Evolutionary conservation across 495 filamentous ascomycete genomes (phyloP).

Genomic region (Immersiella caudata): DNA sequence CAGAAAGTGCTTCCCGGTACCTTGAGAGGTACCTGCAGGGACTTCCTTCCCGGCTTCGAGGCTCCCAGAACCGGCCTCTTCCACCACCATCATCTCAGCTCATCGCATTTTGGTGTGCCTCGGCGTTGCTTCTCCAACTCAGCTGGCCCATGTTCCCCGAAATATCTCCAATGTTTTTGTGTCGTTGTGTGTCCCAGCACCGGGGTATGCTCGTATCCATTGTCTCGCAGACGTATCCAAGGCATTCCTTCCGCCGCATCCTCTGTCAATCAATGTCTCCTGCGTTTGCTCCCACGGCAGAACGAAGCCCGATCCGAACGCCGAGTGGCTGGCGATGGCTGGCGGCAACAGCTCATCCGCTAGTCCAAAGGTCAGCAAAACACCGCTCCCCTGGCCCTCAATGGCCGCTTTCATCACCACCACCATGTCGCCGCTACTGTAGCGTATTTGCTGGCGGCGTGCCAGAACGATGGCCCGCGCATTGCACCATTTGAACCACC

Average conservation of each 20-base stretch:
- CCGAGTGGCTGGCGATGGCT: too few species aligned
- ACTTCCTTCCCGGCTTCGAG: neutral
- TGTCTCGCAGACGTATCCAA: neutral
- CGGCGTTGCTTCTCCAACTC: neutral
- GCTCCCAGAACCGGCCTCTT: neutral
- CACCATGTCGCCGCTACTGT: neutral
- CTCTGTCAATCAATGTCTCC: neutral
- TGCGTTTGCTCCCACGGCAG: neutral
- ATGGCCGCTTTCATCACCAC: neutral
- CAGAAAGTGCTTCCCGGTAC: neutral
- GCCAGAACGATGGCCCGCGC: neutral
- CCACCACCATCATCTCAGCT: neutral
- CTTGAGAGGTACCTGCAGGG: conserved; percentile 12
- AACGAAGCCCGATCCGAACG: neutral
- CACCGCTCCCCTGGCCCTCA: neutral
- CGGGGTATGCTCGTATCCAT: neutral
- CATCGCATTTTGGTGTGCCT: neutral
- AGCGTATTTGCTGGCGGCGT: neutral
- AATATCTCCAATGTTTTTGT: neutral
- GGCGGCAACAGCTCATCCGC: too few species aligned
- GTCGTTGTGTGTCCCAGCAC: neutral
- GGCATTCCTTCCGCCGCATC: neutral
- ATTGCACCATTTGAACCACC: neutral
- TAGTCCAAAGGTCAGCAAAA: too few species aligned
- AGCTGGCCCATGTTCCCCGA: neutral